Conservation (phyloP, 2,329 filamentous ascomycete species). For the Paraphoma chrysanthemicola region DNA sequence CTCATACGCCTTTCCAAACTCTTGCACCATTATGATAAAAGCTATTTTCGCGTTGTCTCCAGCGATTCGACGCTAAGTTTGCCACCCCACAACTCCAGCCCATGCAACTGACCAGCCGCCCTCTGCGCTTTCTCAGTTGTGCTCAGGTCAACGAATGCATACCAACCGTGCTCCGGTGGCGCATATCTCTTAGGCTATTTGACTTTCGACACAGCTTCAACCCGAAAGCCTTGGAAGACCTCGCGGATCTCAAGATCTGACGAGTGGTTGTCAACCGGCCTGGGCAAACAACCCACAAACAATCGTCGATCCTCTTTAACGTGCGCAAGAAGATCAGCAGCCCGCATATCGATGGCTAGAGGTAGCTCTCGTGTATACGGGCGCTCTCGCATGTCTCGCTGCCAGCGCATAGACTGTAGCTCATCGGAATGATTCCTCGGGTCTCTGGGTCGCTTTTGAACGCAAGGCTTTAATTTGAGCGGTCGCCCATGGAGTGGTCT, state of each 20-base stretch:
- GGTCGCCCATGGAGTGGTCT: conserved; percentile 63
- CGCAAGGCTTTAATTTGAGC: conserved; percentile 63
- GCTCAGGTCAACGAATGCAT: conserved; percentile 40
- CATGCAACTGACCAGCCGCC: conserved; percentile 28
- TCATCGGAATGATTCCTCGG: neutral
- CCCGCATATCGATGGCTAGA: neutral
- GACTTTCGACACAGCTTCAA: conserved; percentile 58
- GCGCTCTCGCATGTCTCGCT: neutral
- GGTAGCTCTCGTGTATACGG: neutral
- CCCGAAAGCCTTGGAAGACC: conserved; percentile 54
- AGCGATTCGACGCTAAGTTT: neutral
- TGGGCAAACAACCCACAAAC: conserved; percentile 57
- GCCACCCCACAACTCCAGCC: neutral
- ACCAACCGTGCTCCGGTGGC: conserved; percentile 21
- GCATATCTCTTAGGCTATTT: conserved; percentile 22
- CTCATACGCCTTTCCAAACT: no score
- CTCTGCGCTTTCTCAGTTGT: conserved; percentile 28
- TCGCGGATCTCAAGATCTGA: conserved; percentile 50
- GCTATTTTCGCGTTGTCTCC: no score
- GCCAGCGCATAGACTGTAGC: neutral
- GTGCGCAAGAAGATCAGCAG: conserved; percentile 6
- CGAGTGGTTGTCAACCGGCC: conserved; percentile 50
- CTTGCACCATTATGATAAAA: no score
- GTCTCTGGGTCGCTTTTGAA: conserved; percentile 7
- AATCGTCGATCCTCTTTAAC: conserved; percentile 51